phyloP scores from a whole-genome alignment of 306 rosid species.

The Oemleria cerasiformis region DNA sequence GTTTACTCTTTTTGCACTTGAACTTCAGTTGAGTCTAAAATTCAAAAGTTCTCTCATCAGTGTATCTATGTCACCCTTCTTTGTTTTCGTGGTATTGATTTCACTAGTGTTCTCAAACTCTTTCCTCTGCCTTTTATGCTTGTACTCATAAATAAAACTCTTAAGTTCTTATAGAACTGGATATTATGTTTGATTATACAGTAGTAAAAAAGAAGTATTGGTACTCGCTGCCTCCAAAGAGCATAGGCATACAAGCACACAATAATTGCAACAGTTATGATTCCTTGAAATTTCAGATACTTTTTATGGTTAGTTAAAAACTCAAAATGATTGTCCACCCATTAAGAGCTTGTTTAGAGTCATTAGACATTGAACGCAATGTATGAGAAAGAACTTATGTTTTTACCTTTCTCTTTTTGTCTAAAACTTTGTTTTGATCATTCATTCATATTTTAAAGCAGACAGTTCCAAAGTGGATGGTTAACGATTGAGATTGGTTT shows the following conservation, averaged over 20 bases:
- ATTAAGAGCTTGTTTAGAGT: background rate
- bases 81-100: background rate
- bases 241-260: background rate
- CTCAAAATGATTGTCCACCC: background rate
- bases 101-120: background rate
- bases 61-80: background rate
- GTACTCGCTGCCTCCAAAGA: background rate
- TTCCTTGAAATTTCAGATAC: background rate
- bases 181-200: background rate
- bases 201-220: background rate
- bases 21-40: background rate
- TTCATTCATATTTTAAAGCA: background rate
- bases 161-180: background rate
- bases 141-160: background rate
- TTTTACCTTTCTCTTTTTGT: too few species aligned
- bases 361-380: background rate
- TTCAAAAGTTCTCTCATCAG: background rate
- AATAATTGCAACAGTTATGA: background rate
- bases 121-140: background rate
- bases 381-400: background rate
- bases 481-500: background rate
- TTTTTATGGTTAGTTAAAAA: background rate
- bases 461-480: background rate
- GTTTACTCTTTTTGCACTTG: slow-evolving; percentile 1
- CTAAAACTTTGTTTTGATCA: background rate